Conservation (phyloP, 1,139 yeast species). For the Torulaspora pretoriensis region DNA sequence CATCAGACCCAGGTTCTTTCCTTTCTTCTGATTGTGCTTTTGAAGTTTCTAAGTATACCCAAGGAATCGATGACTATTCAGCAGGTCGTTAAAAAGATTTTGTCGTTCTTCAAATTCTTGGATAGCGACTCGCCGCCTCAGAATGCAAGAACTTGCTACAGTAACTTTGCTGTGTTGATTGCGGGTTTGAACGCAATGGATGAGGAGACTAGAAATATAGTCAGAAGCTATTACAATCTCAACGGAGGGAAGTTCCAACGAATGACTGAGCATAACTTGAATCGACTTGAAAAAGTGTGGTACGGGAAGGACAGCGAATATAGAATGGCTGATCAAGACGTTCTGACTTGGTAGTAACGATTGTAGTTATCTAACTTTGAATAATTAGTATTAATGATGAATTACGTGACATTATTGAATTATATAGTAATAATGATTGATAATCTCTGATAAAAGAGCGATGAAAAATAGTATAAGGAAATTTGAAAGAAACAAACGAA, state of each 20-base stretch:
- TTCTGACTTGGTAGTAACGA: slow-evolving; percentile 31
- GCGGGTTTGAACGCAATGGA: slow-evolving; percentile 54
- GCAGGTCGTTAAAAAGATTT: slow-evolving; percentile 46
- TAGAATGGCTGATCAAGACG: slow-evolving; percentile 34
- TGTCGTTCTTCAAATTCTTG: slow-evolving; percentile 41
- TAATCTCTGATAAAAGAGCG: slow-evolving; percentile 1
- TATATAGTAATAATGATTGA: slow-evolving; percentile 6
- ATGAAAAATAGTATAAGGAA: slow-evolving; percentile 4
- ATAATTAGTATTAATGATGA: background rate
- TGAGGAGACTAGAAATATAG: slow-evolving; percentile 43
- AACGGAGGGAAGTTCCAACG: slow-evolving; percentile 34
- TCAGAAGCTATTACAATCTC: slow-evolving; percentile 38
- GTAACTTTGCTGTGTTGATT: slow-evolving; percentile 62
- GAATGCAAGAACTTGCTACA: slow-evolving; percentile 38
- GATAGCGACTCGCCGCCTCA: slow-evolving; percentile 36
- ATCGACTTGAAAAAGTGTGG: slow-evolving; percentile 36
- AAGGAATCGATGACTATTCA: slow-evolving; percentile 48
- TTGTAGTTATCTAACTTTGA: background rate
- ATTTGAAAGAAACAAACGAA: slow-evolving; percentile 1
- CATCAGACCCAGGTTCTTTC: slow-evolving; percentile 56
- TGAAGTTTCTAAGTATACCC: slow-evolving; percentile 46
- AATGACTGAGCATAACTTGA: slow-evolving; percentile 34
- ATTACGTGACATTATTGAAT: slow-evolving; percentile 1
- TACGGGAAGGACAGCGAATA: slow-evolving; percentile 27
- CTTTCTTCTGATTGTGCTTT: slow-evolving; percentile 44